Evolutionary conservation across 2,329 filamentous ascomycete genomes (phyloP).

Genomic region (Pyrenochaeta sp.): DNA sequence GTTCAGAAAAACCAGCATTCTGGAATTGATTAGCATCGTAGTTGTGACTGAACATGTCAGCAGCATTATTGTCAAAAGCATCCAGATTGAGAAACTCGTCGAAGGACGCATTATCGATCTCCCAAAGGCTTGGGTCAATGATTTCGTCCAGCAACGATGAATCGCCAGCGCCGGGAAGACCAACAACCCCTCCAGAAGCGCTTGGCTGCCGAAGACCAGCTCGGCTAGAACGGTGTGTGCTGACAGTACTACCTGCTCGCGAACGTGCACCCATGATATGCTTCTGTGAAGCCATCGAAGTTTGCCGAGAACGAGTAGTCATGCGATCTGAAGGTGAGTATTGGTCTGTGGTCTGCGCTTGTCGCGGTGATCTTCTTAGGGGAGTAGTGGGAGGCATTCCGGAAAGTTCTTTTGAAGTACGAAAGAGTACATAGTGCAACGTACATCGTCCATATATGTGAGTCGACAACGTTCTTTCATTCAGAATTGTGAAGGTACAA

Average conservation of each 20-base stretch:
- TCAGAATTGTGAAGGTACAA: conserved; percentile 9
- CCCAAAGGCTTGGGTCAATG: conserved; percentile 4
- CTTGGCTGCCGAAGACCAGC: conserved; percentile 8
- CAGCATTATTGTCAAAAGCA: not conserved
- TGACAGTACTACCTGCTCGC: conserved; percentile 1
- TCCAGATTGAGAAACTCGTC: conserved; percentile 4
- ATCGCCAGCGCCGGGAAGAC: conserved; percentile 10
- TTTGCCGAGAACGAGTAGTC: not conserved
- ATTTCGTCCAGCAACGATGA: conserved; percentile 5
- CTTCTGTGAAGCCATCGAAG: conserved; percentile 1
- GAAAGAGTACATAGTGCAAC: conserved; percentile 8
- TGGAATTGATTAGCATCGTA: not conserved
- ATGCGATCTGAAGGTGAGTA: not conserved
- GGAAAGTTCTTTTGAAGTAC: conserved; percentile 5
- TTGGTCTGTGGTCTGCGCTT: not conserved
- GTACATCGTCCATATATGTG: conserved; percentile 25
- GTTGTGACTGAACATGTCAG: not conserved
- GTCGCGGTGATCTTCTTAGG: conserved; percentile 3
- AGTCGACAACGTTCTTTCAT: conserved; percentile 29
- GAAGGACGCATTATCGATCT: not conserved
- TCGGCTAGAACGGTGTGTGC: conserved; percentile 5
- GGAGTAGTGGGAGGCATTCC: conserved; percentile 9
- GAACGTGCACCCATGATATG: conserved; percentile 6
- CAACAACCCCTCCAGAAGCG: conserved; percentile 10
- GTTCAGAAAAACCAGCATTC: not conserved